Conservation (phyloP, 352 stramenopile species). For the Globisporangium megalacanthum region DNA sequence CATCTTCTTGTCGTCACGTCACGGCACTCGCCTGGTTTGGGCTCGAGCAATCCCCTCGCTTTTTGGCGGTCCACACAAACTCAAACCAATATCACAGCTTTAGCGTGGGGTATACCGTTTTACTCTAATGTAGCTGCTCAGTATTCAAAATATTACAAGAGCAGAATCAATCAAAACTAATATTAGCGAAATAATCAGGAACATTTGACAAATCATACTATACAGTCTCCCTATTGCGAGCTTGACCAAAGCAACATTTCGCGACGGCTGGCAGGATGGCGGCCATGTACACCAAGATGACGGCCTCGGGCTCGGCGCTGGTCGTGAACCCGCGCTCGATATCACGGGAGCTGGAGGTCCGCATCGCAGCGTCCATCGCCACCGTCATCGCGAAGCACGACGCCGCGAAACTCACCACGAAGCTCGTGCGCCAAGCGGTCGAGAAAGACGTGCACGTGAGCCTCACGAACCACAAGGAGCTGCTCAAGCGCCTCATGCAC, state of each 20-base stretch:
- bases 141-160: neutral
- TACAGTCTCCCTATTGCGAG: neutral
- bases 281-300: conserved; percentile 83
- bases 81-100: neutral
- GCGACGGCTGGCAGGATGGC: conserved; percentile 10
- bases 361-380: conserved; percentile 69
- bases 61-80: neutral
- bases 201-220: too few species aligned
- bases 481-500: conserved; percentile 87
- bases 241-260: too few species aligned
- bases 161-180: neutral
- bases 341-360: conserved; percentile 75
- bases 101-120: neutral
- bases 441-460: conserved; percentile 85
- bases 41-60: neutral
- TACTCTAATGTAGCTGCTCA: neutral
- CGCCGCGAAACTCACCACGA: conserved; percentile 62
- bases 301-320: conserved; percentile 54
- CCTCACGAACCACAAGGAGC: conserved; percentile 83
- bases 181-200: too few species aligned
- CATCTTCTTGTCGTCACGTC: conserved; percentile 17
- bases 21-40: neutral
- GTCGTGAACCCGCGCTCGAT: conserved; percentile 74
- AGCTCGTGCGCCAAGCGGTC: conserved; percentile 76
- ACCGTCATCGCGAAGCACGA: conserved; percentile 61